Percentiles rank a stretch among this genome's conserved stretches.
Evolutionary conservation across 1,284 basidiomycete species (phyloP).

Genomic region (Sporisorium sorghi): DNA sequence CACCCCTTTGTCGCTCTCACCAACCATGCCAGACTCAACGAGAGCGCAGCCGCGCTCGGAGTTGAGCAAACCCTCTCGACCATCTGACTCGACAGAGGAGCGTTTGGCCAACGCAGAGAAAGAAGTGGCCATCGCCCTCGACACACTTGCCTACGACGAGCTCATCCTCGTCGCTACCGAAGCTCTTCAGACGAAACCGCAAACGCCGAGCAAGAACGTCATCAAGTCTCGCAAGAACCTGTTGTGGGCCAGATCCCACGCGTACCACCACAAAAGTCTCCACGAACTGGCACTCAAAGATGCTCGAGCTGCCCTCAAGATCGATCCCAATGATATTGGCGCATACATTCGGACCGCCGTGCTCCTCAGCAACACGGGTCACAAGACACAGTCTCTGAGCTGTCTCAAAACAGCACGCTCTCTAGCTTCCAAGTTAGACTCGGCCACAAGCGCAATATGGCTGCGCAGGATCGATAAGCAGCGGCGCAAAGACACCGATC

Average conservation of each 20-base stretch:
- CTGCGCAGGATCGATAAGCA: conserved; percentile 28
- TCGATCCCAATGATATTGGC: conserved; percentile 24
- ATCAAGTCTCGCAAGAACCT: conserved; percentile 42
- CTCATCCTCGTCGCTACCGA: conserved; percentile 22
- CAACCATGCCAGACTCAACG: background rate
- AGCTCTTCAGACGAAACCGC: conserved; percentile 9
- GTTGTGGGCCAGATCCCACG: conserved; percentile 36
- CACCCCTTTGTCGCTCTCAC: background rate
- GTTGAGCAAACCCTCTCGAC: background rate
- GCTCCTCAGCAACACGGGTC: conserved; percentile 14
- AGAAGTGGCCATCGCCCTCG: conserved; percentile 14
- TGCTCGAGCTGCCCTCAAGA: conserved; percentile 32
- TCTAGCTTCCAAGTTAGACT: conserved; percentile 6
- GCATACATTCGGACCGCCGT: conserved; percentile 35
- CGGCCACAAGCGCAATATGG: conserved; percentile 3
- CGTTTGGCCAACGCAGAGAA: conserved; percentile 20
- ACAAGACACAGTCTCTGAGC: conserved; percentile 11
- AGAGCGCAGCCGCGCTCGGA: background rate
- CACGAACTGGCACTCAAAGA: conserved; percentile 33
- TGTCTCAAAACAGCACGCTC: conserved; percentile 25
- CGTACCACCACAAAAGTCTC: conserved; percentile 13
- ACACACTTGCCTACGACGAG: conserved; percentile 19
- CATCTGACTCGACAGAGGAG: background rate
- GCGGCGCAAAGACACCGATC: conserved; percentile 1
- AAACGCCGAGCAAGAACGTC: conserved; percentile 6